Base-by-base conservation (phyloP, 768 basidiomycete genomes). In the Lactarius sp. region DNA sequence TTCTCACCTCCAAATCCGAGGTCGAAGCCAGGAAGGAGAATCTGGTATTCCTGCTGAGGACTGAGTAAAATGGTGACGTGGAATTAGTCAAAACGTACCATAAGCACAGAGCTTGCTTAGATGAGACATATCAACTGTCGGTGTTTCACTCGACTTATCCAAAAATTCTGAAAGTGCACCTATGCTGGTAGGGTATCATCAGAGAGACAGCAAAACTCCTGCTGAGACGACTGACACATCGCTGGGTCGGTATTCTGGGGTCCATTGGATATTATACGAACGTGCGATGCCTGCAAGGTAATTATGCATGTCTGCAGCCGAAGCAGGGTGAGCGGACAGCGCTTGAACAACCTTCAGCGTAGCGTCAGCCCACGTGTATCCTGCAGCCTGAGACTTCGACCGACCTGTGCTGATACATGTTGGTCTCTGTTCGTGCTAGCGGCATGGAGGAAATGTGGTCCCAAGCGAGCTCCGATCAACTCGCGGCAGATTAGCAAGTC, bases 1-100 rank as follows among this genome's bases (percentile, higher is more conserved):
- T 36, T 75, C 85, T 71, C 65, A 88, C 90, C 83, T 88, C 90
- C 90, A 92, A 69, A 88, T 78, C 49, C 87, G 80, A 34, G 89
- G 87, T 47, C 90, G 81, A 66, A 91, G 77, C 87, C 88, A 91
- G 5, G 80, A 75, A 49, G 90, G 90, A 68, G 87, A 80, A 67
- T 88, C 83, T 54, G 89, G 87, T 52, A 91, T 81, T 62, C 89
- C 89, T 91, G 64, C 36, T 18, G 47, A 60, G 47, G 42, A 51
- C 56, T 61, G 39, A 42, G 37, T 34, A 20, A 36, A 27, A 12
- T 56, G 66, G 36, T 50, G 51, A 34, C 34, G 64, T 63, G 56
- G 65, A 47, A 31, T 50, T 49, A 22, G n/a, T 44, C 18, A 6
- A 39, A n/a, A 70, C 79, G 49, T 75, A 89, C 90, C 90, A 66